Percentiles rank a stretch among this genome's conserved stretches.
Evolutionary conservation across 2,329 filamentous ascomycete genomes (phyloP).

Genomic region (Blastomyces silverae): DNA sequence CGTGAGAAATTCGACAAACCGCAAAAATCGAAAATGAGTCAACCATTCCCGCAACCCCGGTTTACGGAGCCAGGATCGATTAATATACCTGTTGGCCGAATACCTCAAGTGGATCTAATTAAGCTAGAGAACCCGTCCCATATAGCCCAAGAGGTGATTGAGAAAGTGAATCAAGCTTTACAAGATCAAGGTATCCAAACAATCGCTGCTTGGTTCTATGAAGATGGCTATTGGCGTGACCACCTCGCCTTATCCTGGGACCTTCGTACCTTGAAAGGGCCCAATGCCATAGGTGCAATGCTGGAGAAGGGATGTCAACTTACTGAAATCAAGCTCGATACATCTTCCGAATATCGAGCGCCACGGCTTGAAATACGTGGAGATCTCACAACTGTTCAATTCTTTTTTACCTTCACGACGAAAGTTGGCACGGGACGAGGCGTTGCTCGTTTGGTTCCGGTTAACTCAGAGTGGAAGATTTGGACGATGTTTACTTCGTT

Average conservation of each 20-base stretch:
- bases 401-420: slow-evolving; percentile 34
- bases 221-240: slow-evolving; percentile 39
- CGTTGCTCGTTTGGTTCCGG: slow-evolving; percentile 32
- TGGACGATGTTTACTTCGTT: slow-evolving; percentile 37
- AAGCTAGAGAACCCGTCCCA: slow-evolving; percentile 4
- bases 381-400: slow-evolving; percentile 29
- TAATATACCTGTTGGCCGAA: neutral
- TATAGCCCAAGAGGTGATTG: slow-evolving; percentile 16
- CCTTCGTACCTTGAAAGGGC: slow-evolving; percentile 33
- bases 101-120: neutral
- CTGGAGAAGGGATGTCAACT: slow-evolving; percentile 20
- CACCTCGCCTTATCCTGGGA: slow-evolving; percentile 38
- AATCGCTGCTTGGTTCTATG: slow-evolving; percentile 29
- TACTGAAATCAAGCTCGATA: slow-evolving; percentile 30
- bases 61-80: neutral
- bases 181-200: neutral
- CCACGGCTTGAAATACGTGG: slow-evolving; percentile 32
- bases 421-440: slow-evolving; percentile 33
- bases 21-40: neutral
- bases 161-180: neutral
- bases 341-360: slow-evolving; percentile 29
- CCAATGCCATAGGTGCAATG: slow-evolving; percentile 28
- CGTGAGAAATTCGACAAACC: neutral
- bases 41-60: neutral
- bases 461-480: slow-evolving; percentile 30